A percentile compares a stretch with the other conserved stretches of the same genome.
Conservation (phyloP, 139 green algal species). For the Ettlia oleoabundans region DNA sequence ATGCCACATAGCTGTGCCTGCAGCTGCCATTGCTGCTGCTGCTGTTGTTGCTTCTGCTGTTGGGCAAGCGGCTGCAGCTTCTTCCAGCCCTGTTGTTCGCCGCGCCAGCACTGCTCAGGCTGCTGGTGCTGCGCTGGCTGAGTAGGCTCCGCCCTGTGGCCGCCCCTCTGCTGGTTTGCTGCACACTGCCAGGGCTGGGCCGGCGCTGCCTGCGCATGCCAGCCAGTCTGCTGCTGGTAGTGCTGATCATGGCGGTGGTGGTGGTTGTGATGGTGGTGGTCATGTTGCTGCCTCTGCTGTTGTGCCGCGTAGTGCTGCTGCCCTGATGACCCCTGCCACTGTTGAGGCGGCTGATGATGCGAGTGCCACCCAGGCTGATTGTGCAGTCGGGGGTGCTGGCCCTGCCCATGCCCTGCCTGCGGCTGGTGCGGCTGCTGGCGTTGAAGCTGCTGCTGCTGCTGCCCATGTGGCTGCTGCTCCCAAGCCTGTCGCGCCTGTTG, state of each 20-base stretch:
- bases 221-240: background rate
- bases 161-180: background rate
- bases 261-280: too few species aligned
- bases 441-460: background rate
- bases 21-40: conserved; percentile 6
- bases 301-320: too few species aligned
- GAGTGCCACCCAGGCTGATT: too few species aligned
- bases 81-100: too few species aligned
- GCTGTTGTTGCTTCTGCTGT: background rate
- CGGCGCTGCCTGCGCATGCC: background rate
- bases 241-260: too few species aligned
- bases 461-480: background rate
- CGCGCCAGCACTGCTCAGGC: too few species aligned
- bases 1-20: background rate
- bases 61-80: too few species aligned
- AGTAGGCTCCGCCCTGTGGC: background rate
- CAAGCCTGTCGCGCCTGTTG: background rate
- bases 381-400: background rate
- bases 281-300: too few species aligned
- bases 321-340: too few species aligned
- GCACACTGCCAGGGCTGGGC: background rate
- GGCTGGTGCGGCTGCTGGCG: background rate
- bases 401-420: background rate
- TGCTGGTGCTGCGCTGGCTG: too few species aligned
- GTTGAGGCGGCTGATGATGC: too few species aligned